Evolutionary conservation across 2,329 filamentous ascomycete genomes (phyloP), one percentile per base, ranked within the genome.

Genomic region (Sclerotinia borealis): DNA sequence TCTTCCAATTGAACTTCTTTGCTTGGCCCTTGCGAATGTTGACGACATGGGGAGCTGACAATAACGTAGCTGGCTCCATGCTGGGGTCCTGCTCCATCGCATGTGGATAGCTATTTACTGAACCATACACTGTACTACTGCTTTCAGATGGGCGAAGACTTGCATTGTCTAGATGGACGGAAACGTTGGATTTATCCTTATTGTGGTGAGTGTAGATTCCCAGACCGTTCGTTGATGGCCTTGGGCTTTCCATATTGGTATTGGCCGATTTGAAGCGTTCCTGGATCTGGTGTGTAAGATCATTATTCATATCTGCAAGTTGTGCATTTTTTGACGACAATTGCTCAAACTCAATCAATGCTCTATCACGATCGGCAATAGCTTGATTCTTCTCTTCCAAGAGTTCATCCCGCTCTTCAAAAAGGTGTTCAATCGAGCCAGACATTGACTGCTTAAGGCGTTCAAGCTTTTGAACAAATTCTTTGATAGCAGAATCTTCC

Each of bases 1-100:
- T 96, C 83, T 97, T 96, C 93, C 95, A 98, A 78, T 96, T 96
- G 78, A 97, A 97, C 76, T 97, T 98, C 79, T 92, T 96, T 61
- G 72, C 73, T 74, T 96, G 92, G 36, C 90, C 92, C 78, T 97
- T 98, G 71, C 92, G 87, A 67, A 98, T 96, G 71, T 95, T 96
- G 65, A 98, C 90, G 39, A 98, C 90, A 65, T 96, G 95, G n/a
- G 95, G 93, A 34, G 86, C 81, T 70, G 65, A 72, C 9, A 75
- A 64, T 5, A 75, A 71, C 4, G 72, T 73, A 22, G 71, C 70
- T 36, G 72, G 61, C 34, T 74, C 72, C 65, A 73, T 69, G 41
- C 65, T 69, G 39, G 71, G 65, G 47, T 75, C 73, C 63, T 74
- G 73, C 22, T 75, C 73, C 71, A 73, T 74, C 17, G 69, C 48